A percentile compares a stretch with the other conserved stretches of the same genome.
Conservation (phyloP, 306 rosid species). For the Rosa rugosa region DNA sequence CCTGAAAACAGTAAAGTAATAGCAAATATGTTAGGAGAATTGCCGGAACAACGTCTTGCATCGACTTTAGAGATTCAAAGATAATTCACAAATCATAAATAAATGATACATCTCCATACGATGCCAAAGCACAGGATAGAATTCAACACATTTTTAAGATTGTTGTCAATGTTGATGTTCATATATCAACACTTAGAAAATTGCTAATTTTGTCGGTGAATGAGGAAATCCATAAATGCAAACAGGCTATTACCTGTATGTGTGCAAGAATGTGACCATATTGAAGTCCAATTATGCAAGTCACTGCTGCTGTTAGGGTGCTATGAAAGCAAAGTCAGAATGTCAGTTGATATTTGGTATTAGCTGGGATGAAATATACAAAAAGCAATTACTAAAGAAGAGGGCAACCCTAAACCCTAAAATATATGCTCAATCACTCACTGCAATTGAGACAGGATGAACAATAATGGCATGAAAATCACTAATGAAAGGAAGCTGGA, state of each 20-base stretch:
- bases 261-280: constrained; percentile 84
- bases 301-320: constrained; percentile 79
- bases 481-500: constrained; percentile 3
- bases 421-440: not conserved
- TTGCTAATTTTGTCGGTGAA: not conserved
- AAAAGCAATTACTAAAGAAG: constrained; percentile 2
- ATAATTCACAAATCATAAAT: not conserved
- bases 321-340: constrained; percentile 43
- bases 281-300: constrained; percentile 94
- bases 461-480: not conserved
- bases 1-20: constrained; percentile 45
- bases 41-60: not conserved
- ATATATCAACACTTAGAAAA: constrained; percentile 5
- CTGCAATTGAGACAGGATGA: not conserved
- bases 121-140: not conserved
- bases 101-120: not conserved
- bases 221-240: not conserved
- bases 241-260: constrained; percentile 53
- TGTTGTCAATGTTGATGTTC: not conserved
- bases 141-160: not conserved
- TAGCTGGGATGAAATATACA: not conserved
- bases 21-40: constrained; percentile 19
- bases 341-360: constrained; percentile 12
- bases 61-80: not conserved
- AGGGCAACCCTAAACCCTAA: not conserved